Evolutionary conservation across 2,329 filamentous ascomycete genomes (phyloP).

Genomic region (Penicillium sp.): DNA sequence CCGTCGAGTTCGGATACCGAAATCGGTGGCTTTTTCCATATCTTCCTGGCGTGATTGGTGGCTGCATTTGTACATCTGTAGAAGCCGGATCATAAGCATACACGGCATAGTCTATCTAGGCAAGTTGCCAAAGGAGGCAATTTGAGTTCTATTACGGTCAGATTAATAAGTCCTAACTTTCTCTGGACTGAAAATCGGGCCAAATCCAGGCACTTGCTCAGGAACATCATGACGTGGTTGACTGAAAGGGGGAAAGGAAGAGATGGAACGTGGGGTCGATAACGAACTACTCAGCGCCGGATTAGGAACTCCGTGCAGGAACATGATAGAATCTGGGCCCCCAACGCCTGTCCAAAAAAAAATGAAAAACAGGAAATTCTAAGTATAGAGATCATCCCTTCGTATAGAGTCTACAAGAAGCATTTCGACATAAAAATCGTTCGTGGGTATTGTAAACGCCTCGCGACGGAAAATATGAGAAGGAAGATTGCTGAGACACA

Average conservation of each 20-base stretch:
- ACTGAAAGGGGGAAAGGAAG: neutral
- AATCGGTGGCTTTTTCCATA: neutral
- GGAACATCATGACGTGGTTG: neutral
- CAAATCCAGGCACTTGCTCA: neutral
- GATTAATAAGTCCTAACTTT: neutral
- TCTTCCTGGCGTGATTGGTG: too few species aligned
- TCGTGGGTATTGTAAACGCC: slow-evolving; percentile 40
- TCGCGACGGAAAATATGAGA: slow-evolving; percentile 25
- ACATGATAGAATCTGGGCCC: neutral
- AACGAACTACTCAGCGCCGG: neutral
- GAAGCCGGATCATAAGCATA: neutral
- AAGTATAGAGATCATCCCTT: neutral
- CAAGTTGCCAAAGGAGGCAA: too few species aligned
- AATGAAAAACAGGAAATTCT: neutral
- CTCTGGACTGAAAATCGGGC: neutral
- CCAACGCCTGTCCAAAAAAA: neutral
- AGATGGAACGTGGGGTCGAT: neutral
- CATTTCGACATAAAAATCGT: slow-evolving; percentile 19
- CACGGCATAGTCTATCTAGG: too few species aligned
- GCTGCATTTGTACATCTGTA: neutral
- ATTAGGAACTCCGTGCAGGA: neutral
- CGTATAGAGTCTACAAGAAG: neutral
- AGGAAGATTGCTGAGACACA: slow-evolving; percentile 36
- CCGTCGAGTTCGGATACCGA: neutral
- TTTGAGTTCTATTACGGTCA: neutral